Percentiles rank a stretch among this genome's conserved stretches.
These are phyloP conservation scores for Leptographium wingfieldii DNA, from an alignment of 2,329 filamentous ascomycete genomes.

Conservation along the genomic window DNA sequence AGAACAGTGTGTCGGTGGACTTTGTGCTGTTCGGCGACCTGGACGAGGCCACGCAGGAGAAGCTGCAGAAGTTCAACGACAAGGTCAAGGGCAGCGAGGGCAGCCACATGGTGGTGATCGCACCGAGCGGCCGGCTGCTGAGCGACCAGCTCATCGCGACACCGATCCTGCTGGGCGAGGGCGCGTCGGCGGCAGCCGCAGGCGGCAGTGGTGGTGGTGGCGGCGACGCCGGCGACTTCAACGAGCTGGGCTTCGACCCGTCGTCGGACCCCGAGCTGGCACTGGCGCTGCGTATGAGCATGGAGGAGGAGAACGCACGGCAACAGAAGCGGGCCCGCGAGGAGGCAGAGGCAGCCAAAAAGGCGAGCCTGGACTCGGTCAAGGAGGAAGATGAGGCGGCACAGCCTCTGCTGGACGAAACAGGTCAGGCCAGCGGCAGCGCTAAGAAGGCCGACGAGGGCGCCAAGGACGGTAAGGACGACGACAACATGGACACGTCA, in stretches of 20 bases:
- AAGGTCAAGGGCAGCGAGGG: conserved; percentile 84
- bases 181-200: conserved; percentile 42
- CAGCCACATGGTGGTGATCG: conserved; percentile 81
- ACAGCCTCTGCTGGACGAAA: conserved; percentile 44
- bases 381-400: conserved; percentile 64
- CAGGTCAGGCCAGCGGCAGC: conserved; percentile 52
- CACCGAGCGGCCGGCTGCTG: conserved; percentile 79
- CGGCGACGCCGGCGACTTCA: conserved; percentile 51
- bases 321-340: conserved; percentile 75
- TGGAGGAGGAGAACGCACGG: conserved; percentile 93
- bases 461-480: conserved; percentile 34
- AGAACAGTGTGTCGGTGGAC: conserved; percentile 86
- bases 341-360: conserved; percentile 46
- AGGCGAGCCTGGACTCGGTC: conserved; percentile 54
- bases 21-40: conserved; percentile 92
- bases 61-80: conserved; percentile 87
- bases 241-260: conserved; percentile 80
- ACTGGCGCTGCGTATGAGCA: conserved; percentile 88
- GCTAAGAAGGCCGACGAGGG: conserved; percentile 31
- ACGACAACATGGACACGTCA: conserved; percentile 86
- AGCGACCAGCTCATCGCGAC: conserved; percentile 85
- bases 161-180: conserved; percentile 79
- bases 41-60: conserved; percentile 78
- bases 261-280: conserved; percentile 87
- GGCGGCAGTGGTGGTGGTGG: conserved; percentile 47